A percentile compares a stretch with the other conserved stretches of the same genome.
Conservation (phyloP, 257 asterid genomes). For the Ballota nigra region DNA sequence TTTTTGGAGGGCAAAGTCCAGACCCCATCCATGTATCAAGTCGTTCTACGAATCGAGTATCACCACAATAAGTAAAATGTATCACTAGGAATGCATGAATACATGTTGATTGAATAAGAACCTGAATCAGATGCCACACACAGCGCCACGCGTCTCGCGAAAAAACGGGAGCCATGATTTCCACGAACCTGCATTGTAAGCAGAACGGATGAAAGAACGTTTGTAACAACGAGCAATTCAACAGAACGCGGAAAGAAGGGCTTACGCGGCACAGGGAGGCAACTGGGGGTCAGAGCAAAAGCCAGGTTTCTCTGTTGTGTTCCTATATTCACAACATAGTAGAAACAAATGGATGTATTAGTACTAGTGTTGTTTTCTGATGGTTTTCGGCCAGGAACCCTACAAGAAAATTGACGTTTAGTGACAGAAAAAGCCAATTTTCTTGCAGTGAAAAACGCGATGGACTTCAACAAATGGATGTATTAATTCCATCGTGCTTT, state of each 20-base stretch:
- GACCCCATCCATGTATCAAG: slow-evolving; percentile 96
- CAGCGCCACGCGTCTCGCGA: slow-evolving; percentile 94
- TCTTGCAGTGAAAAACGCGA: no score
- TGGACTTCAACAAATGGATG: no score
- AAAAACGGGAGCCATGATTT: slow-evolving; percentile 94
- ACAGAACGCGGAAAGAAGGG: not conserved
- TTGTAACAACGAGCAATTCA: not conserved
- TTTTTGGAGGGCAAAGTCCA: slow-evolving; percentile 76
- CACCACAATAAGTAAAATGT: not conserved
- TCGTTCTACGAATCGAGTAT: slow-evolving; percentile 56
- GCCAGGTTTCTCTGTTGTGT: slow-evolving; percentile 56
- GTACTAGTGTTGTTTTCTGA: no score
- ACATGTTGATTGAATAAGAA: not conserved
- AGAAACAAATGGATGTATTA: no score
- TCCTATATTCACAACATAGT: slow-evolving; percentile 36
- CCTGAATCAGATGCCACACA: slow-evolving; percentile 95
- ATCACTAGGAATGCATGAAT: not conserved
- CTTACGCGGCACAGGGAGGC: slow-evolving; percentile 92
- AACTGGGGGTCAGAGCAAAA: slow-evolving; percentile 61
- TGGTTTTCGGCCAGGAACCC: no score
- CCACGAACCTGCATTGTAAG: slow-evolving; percentile 58
- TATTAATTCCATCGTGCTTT: no score
- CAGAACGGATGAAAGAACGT: not conserved
- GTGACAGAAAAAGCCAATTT: no score
- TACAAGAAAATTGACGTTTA: no score